A percentile compares a stretch with the other conserved stretches of the same genome.
phyloP scores from a whole-genome alignment of 2,329 filamentous ascomycete species.

The Cladophialophora exuberans region DNA sequence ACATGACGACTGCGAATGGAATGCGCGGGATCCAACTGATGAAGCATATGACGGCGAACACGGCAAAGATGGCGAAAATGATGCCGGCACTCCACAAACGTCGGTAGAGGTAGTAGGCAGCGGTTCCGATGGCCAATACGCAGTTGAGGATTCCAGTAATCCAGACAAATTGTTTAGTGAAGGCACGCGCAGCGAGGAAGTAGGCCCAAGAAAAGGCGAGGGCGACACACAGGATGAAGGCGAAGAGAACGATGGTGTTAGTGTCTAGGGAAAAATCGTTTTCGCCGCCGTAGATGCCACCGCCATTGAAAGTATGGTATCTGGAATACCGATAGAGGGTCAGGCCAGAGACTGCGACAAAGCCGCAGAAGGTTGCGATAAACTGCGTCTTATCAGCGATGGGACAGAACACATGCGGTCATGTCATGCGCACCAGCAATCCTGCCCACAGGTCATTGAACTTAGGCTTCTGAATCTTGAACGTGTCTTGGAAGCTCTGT shows the following conservation, averaged over 20 bases:
- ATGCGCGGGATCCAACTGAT: constrained; percentile 88
- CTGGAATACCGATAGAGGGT: constrained; percentile 73
- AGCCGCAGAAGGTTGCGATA: constrained; percentile 71
- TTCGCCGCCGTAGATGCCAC: constrained; percentile 71
- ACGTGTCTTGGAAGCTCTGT: constrained; percentile 73
- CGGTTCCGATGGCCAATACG: constrained; percentile 78
- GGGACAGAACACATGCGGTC: background rate
- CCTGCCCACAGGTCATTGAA: constrained; percentile 91
- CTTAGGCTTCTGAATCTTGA: constrained; percentile 81
- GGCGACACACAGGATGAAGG: constrained; percentile 74
- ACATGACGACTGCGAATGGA: constrained; percentile 87
- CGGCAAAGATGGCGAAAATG: constrained; percentile 79
- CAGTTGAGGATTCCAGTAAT: constrained; percentile 88
- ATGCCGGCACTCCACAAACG: constrained; percentile 83
- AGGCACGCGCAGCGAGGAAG: constrained; percentile 72
- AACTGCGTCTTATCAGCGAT: constrained; percentile 53
- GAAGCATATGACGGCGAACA: constrained; percentile 81
- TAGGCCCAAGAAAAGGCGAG: constrained; percentile 77
- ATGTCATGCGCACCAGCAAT: constrained; percentile 61
- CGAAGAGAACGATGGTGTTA: constrained; percentile 85
- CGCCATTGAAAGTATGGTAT: constrained; percentile 66
- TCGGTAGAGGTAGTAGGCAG: constrained; percentile 79
- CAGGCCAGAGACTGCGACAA: constrained; percentile 74
- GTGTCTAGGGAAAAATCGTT: constrained; percentile 74
- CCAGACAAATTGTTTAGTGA: constrained; percentile 92